Evolutionary conservation across 1,284 basidiomycete genomes (phyloP).

Genomic region (Lentinula novae-zelandiae): DNA sequence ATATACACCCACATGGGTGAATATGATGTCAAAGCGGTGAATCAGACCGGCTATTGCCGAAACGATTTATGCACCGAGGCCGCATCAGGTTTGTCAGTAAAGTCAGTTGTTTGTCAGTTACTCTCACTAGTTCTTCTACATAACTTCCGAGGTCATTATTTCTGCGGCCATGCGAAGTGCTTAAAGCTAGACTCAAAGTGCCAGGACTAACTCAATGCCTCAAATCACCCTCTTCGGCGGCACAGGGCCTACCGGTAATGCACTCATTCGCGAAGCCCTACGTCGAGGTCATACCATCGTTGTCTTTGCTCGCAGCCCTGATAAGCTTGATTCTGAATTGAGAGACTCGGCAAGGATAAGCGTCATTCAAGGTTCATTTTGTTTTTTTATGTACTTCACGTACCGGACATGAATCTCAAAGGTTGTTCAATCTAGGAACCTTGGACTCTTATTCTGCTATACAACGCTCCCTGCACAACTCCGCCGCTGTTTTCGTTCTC

Average conservation of each 20-base stretch:
- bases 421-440: background rate
- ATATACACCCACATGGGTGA: background rate
- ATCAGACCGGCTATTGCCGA: background rate
- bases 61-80: background rate
- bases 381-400: background rate
- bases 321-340: background rate
- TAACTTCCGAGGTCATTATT: background rate
- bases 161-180: background rate
- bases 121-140: no score
- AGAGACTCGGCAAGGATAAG: background rate
- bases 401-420: background rate
- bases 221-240: conserved; percentile 2
- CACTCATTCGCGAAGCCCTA: background rate
- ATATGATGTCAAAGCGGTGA: background rate
- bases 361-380: background rate
- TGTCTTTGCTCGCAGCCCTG: background rate
- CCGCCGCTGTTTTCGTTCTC: background rate
- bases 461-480: background rate
- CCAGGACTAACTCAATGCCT: background rate
- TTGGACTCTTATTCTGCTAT: background rate
- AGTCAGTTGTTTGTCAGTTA: background rate
- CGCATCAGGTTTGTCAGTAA: background rate
- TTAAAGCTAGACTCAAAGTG: background rate
- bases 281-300: background rate
- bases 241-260: background rate